Percentiles rank a stretch among this genome's conserved stretches.
phyloP scores from a whole-genome alignment of 2,329 filamentous ascomycete genomes.

The Bisporella sp. region DNA sequence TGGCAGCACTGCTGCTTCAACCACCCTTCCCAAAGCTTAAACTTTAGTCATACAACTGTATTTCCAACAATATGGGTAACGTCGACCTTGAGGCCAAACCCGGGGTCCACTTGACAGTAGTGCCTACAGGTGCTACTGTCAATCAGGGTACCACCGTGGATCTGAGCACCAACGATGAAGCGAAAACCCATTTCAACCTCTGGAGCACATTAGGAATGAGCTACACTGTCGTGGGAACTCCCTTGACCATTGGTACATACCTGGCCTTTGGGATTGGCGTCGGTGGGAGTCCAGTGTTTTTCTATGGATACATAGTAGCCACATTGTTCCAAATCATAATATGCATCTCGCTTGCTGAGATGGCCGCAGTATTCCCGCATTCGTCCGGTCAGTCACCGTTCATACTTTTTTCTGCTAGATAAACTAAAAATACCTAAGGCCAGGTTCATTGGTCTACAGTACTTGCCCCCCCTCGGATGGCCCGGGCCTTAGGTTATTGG shows the following conservation, averaged over 20 bases:
- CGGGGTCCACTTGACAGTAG: too few relatives aligned
- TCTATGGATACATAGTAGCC: not conserved
- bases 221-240: not conserved
- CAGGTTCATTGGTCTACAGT: not conserved
- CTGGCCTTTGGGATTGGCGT: not conserved
- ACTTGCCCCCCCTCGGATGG: not conserved
- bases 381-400: not conserved
- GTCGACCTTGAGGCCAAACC: too few relatives aligned
- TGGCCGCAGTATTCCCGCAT: not conserved
- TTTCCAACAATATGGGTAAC: too few relatives aligned
- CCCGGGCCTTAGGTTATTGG: not conserved
- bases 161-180: too few relatives aligned
- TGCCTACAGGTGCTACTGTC: too few relatives aligned
- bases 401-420: too few relatives aligned
- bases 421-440: not conserved
- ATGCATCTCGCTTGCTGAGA: not conserved
- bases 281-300: constrained; percentile 2
- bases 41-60: too few relatives aligned
- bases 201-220: not conserved
- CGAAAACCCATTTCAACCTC: not conserved
- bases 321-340: not conserved
- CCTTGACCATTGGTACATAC: constrained; percentile 1
- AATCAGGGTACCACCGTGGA: too few relatives aligned
- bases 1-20: too few relatives aligned
- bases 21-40: too few relatives aligned